Evolutionary conservation across 2,329 filamentous ascomycete species (phyloP).

Genomic region (Alternaria viburni): DNA sequence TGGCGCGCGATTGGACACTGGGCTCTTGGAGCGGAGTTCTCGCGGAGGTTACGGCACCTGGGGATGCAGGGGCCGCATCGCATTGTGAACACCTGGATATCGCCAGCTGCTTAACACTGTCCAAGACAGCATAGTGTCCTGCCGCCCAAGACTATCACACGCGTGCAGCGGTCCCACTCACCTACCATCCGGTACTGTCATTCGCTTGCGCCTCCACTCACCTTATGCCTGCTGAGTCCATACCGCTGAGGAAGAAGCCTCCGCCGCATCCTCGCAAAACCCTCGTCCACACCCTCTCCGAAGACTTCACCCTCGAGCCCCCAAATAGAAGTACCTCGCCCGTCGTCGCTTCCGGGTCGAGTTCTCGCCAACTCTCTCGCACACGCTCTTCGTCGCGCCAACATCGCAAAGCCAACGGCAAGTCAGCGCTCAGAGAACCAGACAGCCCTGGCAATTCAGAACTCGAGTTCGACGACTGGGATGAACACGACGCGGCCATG

Average conservation of each 20-base stretch:
- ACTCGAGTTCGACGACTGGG: slow-evolving; percentile 54
- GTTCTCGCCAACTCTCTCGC: slow-evolving; percentile 29
- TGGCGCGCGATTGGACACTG: slow-evolving; percentile 14
- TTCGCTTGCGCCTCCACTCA: slow-evolving; percentile 24
- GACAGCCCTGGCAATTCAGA: slow-evolving; percentile 32
- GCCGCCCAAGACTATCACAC: slow-evolving; percentile 2
- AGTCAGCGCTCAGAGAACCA: slow-evolving; percentile 22
- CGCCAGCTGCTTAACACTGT: slow-evolving; percentile 3
- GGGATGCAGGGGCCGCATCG: slow-evolving; percentile 11
- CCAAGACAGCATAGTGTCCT: slow-evolving; percentile 2
- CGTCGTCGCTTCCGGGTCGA: slow-evolving; percentile 26
- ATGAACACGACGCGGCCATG: slow-evolving; percentile 54
- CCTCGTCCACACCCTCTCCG: slow-evolving; percentile 20
- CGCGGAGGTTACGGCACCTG: slow-evolving; percentile 7
- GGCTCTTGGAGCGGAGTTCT: slow-evolving; percentile 7
- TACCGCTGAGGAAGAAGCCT: slow-evolving; percentile 41
- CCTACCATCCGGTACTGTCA: slow-evolving; percentile 15
- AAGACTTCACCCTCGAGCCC: slow-evolving; percentile 21
- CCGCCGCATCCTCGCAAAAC: slow-evolving; percentile 19
- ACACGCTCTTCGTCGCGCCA: slow-evolving; percentile 28
- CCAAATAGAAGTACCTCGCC: slow-evolving; percentile 24
- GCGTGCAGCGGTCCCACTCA: slow-evolving; percentile 10
- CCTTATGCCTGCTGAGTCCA: slow-evolving; percentile 46
- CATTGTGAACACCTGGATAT: slow-evolving; percentile 12
- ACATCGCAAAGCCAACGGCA: slow-evolving; percentile 5